These are phyloP conservation scores for Pseudocercospora musae DNA, from an alignment of 2,329 filamentous ascomycete genomes.

Conservation along the genomic window DNA sequence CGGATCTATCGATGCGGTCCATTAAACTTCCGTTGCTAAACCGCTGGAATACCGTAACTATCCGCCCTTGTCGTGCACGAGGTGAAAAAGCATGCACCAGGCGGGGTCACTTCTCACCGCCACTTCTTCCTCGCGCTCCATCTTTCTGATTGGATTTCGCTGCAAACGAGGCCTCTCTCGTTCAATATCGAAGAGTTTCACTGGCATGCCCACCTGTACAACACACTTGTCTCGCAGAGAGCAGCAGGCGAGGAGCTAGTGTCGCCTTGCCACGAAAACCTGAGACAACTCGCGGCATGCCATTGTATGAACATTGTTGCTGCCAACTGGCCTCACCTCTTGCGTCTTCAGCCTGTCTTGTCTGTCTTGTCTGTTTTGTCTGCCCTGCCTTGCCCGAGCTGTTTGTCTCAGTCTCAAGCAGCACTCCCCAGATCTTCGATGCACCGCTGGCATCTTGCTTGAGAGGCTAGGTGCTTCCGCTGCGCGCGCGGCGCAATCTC, in stretches of 20 bases:
- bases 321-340: slow-evolving; percentile 14
- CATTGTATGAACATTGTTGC: too few relatives aligned
- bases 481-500: slow-evolving; percentile 21
- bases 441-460: slow-evolving; percentile 19
- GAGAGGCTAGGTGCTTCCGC: slow-evolving; percentile 22
- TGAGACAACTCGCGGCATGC: slow-evolving; percentile 18
- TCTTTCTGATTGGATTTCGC: slow-evolving; percentile 18
- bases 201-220: slow-evolving; percentile 17
- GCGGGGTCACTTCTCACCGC: slow-evolving; percentile 20
- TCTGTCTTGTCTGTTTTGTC: not conserved
- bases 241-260: slow-evolving; percentile 11
- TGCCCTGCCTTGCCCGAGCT: not conserved
- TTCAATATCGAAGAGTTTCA: slow-evolving; percentile 16
- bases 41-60: not conserved
- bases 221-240: slow-evolving; percentile 21
- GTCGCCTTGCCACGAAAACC: slow-evolving; percentile 17
- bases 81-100: slow-evolving; percentile 9
- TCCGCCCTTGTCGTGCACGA: slow-evolving; percentile 16
- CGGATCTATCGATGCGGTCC: not conserved
- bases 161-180: slow-evolving; percentile 17
- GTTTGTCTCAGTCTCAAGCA: not conserved
- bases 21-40: not conserved
- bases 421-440: slow-evolving; percentile 19
- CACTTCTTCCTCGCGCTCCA: slow-evolving; percentile 5
- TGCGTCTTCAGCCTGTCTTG: not conserved